These are phyloP conservation scores for Colletotrichum magnum DNA, from an alignment of 2,329 filamentous ascomycete species.

Conservation along the genomic window DNA sequence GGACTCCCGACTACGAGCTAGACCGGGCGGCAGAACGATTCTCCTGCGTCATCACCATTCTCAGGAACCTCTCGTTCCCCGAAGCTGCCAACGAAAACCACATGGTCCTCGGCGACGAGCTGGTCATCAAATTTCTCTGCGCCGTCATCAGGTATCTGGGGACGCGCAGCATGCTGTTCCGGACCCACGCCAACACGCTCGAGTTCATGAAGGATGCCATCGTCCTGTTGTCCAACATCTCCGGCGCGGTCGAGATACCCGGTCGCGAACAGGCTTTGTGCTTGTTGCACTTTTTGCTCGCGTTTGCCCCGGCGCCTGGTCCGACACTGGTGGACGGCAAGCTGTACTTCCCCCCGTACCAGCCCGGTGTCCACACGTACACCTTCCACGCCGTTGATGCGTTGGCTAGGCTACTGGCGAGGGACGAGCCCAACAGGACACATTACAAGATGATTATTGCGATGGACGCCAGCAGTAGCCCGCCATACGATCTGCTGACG, in stretches of 20 bases:
- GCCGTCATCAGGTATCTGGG: constrained; percentile 88
- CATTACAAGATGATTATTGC: constrained; percentile 88
- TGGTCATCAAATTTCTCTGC: constrained; percentile 86
- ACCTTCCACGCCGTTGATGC: constrained; percentile 91
- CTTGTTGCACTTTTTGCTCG: constrained; percentile 88
- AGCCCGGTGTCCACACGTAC: constrained; percentile 86
- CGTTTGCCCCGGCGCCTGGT: constrained; percentile 86
- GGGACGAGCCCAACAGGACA: constrained; percentile 92
- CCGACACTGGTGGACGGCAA: constrained; percentile 69
- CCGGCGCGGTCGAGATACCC: constrained; percentile 84
- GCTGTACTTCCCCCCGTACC: constrained; percentile 85
- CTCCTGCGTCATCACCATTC: constrained; percentile 90
- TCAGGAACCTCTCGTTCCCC: constrained; percentile 93
- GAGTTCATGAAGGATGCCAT: constrained; percentile 98
- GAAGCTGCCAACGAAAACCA: constrained; percentile 72
- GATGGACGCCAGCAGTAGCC: constrained; percentile 74
- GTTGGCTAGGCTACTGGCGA: constrained; percentile 89
- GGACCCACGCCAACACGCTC: constrained; percentile 85
- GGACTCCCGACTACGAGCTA: constrained; percentile 83
- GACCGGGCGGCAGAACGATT: constrained; percentile 89
- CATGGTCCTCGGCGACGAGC: constrained; percentile 78
- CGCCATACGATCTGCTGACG: constrained; percentile 85
- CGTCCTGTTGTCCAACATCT: constrained; percentile 89
- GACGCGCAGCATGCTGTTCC: constrained; percentile 88
- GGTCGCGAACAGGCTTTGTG: constrained; percentile 89